Evolutionary conservation across 768 basidiomycete genomes (phyloP), one percentile per base, ranked within the genome.

Genomic region (Mycena maculata): DNA sequence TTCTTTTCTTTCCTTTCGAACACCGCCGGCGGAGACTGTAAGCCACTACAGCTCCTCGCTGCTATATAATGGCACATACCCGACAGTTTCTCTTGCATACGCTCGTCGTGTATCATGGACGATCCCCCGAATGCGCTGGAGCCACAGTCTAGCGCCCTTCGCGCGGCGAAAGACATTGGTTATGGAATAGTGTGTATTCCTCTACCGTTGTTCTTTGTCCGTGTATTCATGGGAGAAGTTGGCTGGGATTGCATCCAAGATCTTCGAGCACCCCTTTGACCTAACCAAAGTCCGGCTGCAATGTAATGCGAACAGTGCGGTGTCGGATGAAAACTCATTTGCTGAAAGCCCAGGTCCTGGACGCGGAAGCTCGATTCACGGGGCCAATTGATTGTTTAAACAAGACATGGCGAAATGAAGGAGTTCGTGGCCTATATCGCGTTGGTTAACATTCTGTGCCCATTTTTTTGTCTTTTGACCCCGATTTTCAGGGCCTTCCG

Each of bases 211-310:
- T 48, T 41, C 27, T 8, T 18, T 41, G 47, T 22, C 56, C 38
- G 48, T 47, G 10, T 27, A 25, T 59, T 39, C 61, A 54, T 53
- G 22, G 65, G 54, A 31, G 49, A 58, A 93, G 93, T 76, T 87
- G 25, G 93, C 95, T 55, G 94, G 95, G 13, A 93, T 96, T 83
- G 85, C 87, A 13, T 91, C 94, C 23, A 94, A 95, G 79, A 84
- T 95, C 9, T 91, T 96, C 70, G 95, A 95, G 80, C 94, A 95
- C 74, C 96, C 95, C 3, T 95, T 96, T 73, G 95, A 97, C 80
- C 85, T 97, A 39, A 92, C 93, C 69, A 96, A 96, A 81, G 95
- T 98, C 66, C 88, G 94, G 54, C 82, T 98, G 16, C 95, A 97
- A 80, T 87, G 69, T 70, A 52, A 39, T 1, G 2, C 28, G 8